These are phyloP conservation scores for Trametes cingulata DNA, from an alignment of 768 basidiomycete species.

Conservation along the genomic window DNA sequence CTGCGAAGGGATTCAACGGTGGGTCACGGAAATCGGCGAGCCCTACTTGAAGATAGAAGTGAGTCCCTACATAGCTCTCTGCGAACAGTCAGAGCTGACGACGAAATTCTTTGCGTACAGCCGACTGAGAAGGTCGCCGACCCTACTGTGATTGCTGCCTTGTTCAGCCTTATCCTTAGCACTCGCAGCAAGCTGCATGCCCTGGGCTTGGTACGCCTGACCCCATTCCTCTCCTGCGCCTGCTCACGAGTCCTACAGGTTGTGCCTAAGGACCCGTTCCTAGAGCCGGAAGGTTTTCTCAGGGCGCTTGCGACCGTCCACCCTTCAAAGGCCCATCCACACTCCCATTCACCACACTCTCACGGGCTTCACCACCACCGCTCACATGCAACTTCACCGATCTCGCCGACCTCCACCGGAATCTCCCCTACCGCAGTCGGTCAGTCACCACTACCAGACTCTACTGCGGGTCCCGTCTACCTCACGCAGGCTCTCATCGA, in stretches of 20 bases:
- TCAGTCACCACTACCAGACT: not conserved
- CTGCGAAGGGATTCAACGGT: conserved; percentile 66
- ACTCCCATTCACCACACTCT: conserved; percentile 18
- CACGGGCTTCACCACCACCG: conserved; percentile 3
- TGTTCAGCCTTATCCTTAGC: conserved; percentile 68
- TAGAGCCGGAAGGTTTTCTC: conserved; percentile 62
- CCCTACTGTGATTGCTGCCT: conserved; percentile 66
- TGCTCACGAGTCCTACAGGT: conserved; percentile 23
- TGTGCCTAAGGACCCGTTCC: conserved; percentile 78
- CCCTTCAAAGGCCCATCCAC: conserved; percentile 25
- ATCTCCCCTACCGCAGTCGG: not conserved
- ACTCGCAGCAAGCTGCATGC: conserved; percentile 70
- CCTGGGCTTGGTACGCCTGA: conserved; percentile 40
- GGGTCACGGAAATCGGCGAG: conserved; percentile 68
- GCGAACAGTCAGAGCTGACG: not conserved
- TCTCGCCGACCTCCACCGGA: conserved; percentile 7
- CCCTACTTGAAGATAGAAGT: conserved; percentile 64
- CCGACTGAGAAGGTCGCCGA: conserved; percentile 74
- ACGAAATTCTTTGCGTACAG: conserved; percentile 33
- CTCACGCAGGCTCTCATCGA: conserved; percentile 51
- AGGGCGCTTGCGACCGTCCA: conserved; percentile 44
- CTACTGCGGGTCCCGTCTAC: conserved; percentile 21
- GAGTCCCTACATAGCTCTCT: conserved; percentile 6
- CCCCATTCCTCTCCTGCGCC: not conserved
- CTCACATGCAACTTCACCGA: conserved; percentile 16